Evolutionary conservation across 768 basidiomycete genomes (phyloP), one percentile per base, ranked within the genome.

Genomic region (Gloeophyllum trabeum): DNA sequence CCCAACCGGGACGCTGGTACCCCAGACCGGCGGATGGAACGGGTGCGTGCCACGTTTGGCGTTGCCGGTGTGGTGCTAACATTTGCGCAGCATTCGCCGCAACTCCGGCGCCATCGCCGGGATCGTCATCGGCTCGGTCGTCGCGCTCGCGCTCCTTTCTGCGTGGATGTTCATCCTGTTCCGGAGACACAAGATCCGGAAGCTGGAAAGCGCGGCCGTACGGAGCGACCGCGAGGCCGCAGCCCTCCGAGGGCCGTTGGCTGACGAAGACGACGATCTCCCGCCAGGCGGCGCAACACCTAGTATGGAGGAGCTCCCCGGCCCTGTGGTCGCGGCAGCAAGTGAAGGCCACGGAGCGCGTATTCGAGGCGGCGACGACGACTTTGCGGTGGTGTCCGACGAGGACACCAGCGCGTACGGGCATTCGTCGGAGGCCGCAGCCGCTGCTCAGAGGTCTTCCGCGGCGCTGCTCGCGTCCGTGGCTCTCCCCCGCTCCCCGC

Each of bases 51-150:
- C 14, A n/a, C 14, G 28, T 6, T 4, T 23, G 40, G 6, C 6
- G 6, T 4, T 23, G 41, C 12, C 6, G 6, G 14, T 24, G 13
- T n/a, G 13, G 6, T 16, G 4, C 6, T 6, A 12, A 42, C 6
- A 41, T 39, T 22, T 0, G 4, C 16, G n/a, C 36, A 56, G 55
- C 14, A 49, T 56, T 26, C 41, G 45, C 3, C 55, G 51, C 32
- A 42, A 51, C 39, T 46, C 46, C 23, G 55, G 53, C 7, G 55
- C 53, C 4, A 44, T 54, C 3, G 53, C 51, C 1, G 55, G 55
- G 1, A 34, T 56, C 20, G 45, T 51, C 14, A 24, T 56, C 30
- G 55, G 55, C 4, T 28, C 43, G 35, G 24, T 51, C 18, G 51
- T 50, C 3, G 51, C 54, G 42, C 35, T 48, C 23, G 50, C 46